These are phyloP conservation scores for Hordeum vulgare DNA, from an alignment of 176 grass and related monocot species.

Conservation along the genomic window DNA sequence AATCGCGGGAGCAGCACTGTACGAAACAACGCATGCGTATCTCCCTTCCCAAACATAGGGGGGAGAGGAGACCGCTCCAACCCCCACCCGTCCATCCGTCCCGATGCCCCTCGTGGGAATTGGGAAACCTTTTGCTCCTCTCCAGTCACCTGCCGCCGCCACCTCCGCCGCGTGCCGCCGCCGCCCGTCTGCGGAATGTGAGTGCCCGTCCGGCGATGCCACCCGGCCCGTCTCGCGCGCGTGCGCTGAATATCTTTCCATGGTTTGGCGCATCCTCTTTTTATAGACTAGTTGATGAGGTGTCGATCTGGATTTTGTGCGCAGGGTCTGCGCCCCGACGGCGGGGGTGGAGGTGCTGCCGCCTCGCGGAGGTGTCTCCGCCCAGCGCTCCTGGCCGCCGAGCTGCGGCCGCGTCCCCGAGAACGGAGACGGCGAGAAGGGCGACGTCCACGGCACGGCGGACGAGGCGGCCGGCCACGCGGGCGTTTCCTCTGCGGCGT, in stretches of 20 bases:
- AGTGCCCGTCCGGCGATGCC: neutral
- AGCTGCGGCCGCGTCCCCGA: constrained; percentile 27
- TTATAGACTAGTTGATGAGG: neutral
- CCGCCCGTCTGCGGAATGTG: neutral
- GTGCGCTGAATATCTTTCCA: neutral
- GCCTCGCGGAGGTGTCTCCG: neutral
- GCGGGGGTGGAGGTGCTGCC: neutral
- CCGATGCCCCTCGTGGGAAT: too few species aligned
- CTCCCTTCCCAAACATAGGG: too few species aligned
- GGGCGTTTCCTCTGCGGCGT: neutral
- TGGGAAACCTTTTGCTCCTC: too few species aligned
- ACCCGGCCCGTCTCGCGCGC: neutral
- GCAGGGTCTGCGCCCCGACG: constrained; percentile 18
- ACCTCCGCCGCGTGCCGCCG: neutral
- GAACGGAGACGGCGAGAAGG: neutral
- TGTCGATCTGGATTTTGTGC: constrained; percentile 14
- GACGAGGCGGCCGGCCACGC: neutral
- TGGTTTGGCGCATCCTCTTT: neutral
- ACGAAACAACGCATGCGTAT: too few species aligned
- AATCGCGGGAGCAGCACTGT: too few species aligned
- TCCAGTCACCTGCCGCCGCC: neutral
- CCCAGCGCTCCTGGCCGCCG: constrained; percentile 30
- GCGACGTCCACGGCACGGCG: neutral
- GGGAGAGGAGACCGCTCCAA: too few species aligned
- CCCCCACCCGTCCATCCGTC: neutral